phyloP scores from a whole-genome alignment of 495 filamentous ascomycete species.

The Podospora sp. region DNA sequence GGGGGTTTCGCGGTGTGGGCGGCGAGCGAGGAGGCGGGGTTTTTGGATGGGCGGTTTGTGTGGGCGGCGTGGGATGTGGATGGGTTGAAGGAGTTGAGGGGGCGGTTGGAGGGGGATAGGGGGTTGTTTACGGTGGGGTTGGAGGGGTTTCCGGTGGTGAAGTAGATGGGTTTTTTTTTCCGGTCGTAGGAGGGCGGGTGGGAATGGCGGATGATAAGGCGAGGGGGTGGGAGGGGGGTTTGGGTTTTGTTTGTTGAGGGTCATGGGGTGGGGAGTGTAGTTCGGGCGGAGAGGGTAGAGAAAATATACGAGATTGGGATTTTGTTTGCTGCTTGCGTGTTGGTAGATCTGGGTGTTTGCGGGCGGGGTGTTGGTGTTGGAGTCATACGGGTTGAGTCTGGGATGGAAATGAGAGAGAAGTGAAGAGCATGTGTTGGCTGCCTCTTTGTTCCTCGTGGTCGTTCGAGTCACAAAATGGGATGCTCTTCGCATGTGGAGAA shows the following conservation, averaged over 20 bases:
- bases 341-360: too few species aligned
- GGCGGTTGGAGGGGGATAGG: conserved; percentile 1
- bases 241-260: neutral
- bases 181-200: too few species aligned
- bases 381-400: too few species aligned
- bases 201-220: too few species aligned
- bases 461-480: too few species aligned
- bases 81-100: conserved; percentile 34
- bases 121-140: conserved; percentile 16
- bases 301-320: neutral
- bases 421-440: too few species aligned
- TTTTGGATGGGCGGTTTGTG: conserved; percentile 52
- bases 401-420: too few species aligned
- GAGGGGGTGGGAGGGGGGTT: too few species aligned
- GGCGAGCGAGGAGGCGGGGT: conserved; percentile 46
- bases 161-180: neutral
- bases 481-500: too few species aligned
- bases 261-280: neutral
- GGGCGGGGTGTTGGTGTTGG: too few species aligned
- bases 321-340: too few species aligned
- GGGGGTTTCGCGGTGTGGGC: conserved; percentile 53
- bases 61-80: conserved; percentile 58
- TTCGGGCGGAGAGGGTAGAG: neutral
- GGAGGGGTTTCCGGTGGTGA: conserved; percentile 5
- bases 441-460: too few species aligned